Conservation (phyloP, 495 filamentous ascomycete species). For the Tetracladium marchalianum region DNA sequence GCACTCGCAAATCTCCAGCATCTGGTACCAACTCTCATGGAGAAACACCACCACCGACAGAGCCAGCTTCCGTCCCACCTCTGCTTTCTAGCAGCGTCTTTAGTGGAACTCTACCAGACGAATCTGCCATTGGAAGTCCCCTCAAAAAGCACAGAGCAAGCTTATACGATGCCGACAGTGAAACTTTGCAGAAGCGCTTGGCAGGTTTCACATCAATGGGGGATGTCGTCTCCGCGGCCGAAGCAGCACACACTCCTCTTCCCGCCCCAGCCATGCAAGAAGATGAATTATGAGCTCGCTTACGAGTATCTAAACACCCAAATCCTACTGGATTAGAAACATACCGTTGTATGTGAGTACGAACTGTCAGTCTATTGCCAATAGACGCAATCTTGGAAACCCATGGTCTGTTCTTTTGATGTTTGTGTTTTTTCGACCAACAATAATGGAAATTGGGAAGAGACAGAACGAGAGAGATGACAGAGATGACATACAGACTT, state of each 20-base stretch:
- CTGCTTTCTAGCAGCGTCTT: conserved; percentile 15
- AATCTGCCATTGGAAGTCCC: conserved; percentile 60
- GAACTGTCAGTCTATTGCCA: too few relatives aligned
- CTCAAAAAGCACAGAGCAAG: conserved; percentile 76
- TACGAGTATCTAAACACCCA: not conserved
- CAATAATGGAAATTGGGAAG: too few relatives aligned
- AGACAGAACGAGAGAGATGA: too few relatives aligned
- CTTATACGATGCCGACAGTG: conserved; percentile 51
- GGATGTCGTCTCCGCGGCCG: conserved; percentile 25
- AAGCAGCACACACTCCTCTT: conserved; percentile 24
- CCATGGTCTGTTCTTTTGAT: too few relatives aligned
- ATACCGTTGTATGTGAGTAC: too few relatives aligned
- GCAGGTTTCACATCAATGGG: conserved; percentile 6
- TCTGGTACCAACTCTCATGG: conserved; percentile 34
- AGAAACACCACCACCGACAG: conserved; percentile 17
- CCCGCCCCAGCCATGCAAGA: conserved; percentile 20
- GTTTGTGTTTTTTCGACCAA: too few relatives aligned
- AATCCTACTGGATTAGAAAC: not conserved
- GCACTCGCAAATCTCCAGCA: conserved; percentile 26
- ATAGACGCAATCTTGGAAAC: too few relatives aligned
- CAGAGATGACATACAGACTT: too few relatives aligned
- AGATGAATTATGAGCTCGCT: conserved; percentile 29
- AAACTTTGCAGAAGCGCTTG: conserved; percentile 24
- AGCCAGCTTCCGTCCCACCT: conserved; percentile 19
- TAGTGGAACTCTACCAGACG: conserved; percentile 23